Base-by-base conservation (phyloP, 176 grass and related monocot species). In the Lolium rigidum region DNA sequence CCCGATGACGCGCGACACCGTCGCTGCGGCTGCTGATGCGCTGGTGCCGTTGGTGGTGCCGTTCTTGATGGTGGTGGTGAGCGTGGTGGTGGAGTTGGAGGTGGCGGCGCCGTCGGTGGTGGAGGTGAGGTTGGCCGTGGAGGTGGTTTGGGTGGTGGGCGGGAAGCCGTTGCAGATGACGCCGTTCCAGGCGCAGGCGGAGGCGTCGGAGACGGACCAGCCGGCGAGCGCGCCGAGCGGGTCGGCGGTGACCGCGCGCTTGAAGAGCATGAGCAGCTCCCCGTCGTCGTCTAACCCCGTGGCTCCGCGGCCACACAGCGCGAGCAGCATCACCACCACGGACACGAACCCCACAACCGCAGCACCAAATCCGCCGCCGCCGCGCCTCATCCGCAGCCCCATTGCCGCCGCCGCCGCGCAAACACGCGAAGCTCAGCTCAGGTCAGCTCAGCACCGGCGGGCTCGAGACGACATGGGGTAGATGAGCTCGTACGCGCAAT, bases 101-200 rank as follows among this genome's bases (percentile, higher is more conserved):
- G 31, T 22, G 1, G 18, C 25, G 1, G 18, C 22, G 57, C 21
- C 49, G 11, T 69, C 80, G 58, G 20, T 65, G 44, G 62, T 9
- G 4, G 51, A 43, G 37, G 76, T 94, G 38, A 81, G 43, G 54
- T 83, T 86, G 39, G 43, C 48, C 1, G 76, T 50, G 44, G 65
- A 43, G 31, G 10, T 0, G 21, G 44, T 7, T 20, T 10, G 70
- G 20, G 41, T 6, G n/a, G 50, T 54, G 10, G 71, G 84, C 77
- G 72, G 84, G 83, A 93, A 99, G 20, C 92, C 97, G 67, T 90
- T 91, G 94, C 94, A 99, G 48, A 96, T 67, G 86, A 99, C 90
- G 18, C 97, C 97, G 77, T 93, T 99, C 94, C 94, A 99, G 7
- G 13, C 79, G 81, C 97, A 99, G 8, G 92, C 82, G 2, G 87